Percentiles rank a stretch among this genome's conserved stretches.
phyloP scores from a whole-genome alignment of 2,329 filamentous ascomycete genomes.

The Cytospora chrysosperma region DNA sequence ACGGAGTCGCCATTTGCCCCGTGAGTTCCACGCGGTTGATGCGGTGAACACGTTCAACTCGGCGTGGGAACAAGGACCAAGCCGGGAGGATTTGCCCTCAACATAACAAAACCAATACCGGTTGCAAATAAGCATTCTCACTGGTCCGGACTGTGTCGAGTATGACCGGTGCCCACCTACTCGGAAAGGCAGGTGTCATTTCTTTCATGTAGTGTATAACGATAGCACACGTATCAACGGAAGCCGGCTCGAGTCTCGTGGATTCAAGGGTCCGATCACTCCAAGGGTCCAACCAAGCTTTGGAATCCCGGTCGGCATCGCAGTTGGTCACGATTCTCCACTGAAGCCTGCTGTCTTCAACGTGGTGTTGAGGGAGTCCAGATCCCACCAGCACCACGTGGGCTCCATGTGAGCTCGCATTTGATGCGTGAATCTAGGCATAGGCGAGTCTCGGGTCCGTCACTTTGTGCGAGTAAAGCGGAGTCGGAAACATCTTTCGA shows the following conservation, averaged over 20 bases:
- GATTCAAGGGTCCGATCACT: not conserved
- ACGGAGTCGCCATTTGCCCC: not conserved
- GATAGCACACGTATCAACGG: not conserved
- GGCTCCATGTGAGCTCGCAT: not conserved
- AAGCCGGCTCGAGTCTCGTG: not conserved
- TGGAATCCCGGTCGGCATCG: not conserved
- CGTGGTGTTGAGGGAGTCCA: not conserved
- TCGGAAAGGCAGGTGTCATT: conserved; percentile 14
- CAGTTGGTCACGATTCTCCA: not conserved
- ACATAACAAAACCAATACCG: not conserved
- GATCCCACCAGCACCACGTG: not conserved
- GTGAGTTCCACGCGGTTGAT: not conserved
- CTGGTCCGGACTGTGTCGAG: not conserved
- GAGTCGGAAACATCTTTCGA: not conserved
- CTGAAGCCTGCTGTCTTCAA: not conserved
- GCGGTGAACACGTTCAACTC: not conserved
- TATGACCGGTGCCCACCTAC: conserved; percentile 11
- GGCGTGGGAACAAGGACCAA: not conserved
- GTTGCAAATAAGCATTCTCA: not conserved
- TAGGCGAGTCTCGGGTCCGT: not conserved
- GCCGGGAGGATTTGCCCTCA: not conserved
- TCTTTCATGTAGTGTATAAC: not conserved
- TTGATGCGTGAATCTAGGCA: not conserved
- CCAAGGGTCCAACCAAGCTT: not conserved
- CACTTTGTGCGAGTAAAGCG: not conserved